Evolutionary conservation across 2,329 filamentous ascomycete species (phyloP).

Genomic region (Colletotrichum tropicale): DNA sequence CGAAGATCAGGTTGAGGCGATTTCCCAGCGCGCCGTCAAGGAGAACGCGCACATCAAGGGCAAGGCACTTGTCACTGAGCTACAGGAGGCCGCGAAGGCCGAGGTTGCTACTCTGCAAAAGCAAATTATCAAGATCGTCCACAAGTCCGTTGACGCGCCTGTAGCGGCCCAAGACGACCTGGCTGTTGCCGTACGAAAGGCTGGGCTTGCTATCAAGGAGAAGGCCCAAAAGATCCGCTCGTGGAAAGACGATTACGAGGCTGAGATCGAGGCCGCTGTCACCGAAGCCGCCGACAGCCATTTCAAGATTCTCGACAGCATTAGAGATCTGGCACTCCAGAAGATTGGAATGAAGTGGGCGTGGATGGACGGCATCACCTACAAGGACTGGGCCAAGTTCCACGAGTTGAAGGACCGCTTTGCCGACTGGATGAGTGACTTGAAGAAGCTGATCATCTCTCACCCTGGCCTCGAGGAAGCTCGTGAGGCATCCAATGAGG

Average conservation of each 20-base stretch:
- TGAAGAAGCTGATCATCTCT: slow-evolving; percentile 75
- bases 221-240: slow-evolving; percentile 77
- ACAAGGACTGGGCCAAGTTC: slow-evolving; percentile 97
- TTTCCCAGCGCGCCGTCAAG: slow-evolving; percentile 59
- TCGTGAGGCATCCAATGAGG: slow-evolving; percentile 67
- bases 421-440: slow-evolving; percentile 82
- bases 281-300: slow-evolving; percentile 78
- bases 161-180: slow-evolving; percentile 47
- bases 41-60: slow-evolving; percentile 71
- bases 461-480: slow-evolving; percentile 75
- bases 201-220: slow-evolving; percentile 76
- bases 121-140: slow-evolving; percentile 68
- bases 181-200: slow-evolving; percentile 60
- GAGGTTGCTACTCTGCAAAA: slow-evolving; percentile 71
- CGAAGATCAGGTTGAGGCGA: slow-evolving; percentile 69
- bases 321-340: slow-evolving; percentile 83
- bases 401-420: slow-evolving; percentile 85
- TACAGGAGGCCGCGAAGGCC: slow-evolving; percentile 69
- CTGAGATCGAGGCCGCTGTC: slow-evolving; percentile 71
- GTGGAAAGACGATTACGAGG: slow-evolving; percentile 77
- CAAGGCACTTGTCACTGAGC: slow-evolving; percentile 67
- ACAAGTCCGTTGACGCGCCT: slow-evolving; percentile 51
- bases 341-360: slow-evolving; percentile 96
- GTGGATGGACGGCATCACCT: slow-evolving; percentile 93
- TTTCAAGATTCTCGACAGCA: slow-evolving; percentile 80